These are phyloP conservation scores for Aureobasidium lini DNA, from an alignment of 2,329 filamentous ascomycete genomes.

Conservation along the genomic window DNA sequence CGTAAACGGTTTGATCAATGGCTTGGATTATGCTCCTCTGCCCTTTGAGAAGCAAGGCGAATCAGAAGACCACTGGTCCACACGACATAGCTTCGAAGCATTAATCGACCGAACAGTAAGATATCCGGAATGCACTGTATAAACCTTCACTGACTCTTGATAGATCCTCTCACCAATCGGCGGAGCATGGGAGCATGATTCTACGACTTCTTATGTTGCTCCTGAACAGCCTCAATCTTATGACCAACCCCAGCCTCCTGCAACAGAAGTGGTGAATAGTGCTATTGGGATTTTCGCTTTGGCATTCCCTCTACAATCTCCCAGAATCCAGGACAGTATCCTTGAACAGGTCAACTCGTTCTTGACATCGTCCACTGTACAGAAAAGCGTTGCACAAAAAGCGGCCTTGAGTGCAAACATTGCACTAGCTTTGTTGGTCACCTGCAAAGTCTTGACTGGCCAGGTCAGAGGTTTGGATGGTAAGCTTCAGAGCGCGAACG, in stretches of 20 bases:
- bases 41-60: conserved; percentile 48
- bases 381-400: conserved; percentile 79
- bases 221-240: conserved; percentile 37
- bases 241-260: conserved; percentile 60
- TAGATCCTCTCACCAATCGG: conserved; percentile 58
- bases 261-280: conserved; percentile 89
- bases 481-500: conserved; percentile 63
- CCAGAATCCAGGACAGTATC: conserved; percentile 92
- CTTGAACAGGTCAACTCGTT: conserved; percentile 89
- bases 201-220: conserved; percentile 66
- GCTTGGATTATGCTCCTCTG: conserved; percentile 64
- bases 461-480: conserved; percentile 60
- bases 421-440: conserved; percentile 69
- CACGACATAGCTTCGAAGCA: conserved; percentile 52
- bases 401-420: conserved; percentile 89
- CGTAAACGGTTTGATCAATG: conserved; percentile 74
- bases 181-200: conserved; percentile 81
- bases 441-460: conserved; percentile 75
- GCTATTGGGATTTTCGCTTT: conserved; percentile 91
- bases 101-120: conserved; percentile 50
- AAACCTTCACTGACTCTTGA: conserved; percentile 14
- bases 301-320: conserved; percentile 77
- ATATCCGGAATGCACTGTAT: not conserved
- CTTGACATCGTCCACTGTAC: conserved; percentile 76
- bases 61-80: conserved; percentile 23